Percentiles rank a stretch among this genome's conserved stretches.
These are phyloP conservation scores for Apiotrichum veenhuisii DNA, from an alignment of 1,284 basidiomycete species.

Conservation along the genomic window DNA sequence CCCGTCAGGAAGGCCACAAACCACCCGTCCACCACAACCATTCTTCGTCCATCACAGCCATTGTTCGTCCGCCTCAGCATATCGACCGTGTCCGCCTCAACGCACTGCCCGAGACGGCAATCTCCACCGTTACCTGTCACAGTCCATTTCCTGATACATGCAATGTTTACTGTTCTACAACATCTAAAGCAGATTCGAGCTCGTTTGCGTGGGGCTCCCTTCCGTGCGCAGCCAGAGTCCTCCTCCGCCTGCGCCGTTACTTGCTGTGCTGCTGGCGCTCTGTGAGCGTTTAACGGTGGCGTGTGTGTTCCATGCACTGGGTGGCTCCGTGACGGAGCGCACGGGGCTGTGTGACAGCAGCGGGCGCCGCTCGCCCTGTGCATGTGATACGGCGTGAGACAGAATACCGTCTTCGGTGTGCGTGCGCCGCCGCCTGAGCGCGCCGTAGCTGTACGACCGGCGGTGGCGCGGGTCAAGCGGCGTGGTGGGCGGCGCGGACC, in stretches of 20 bases:
- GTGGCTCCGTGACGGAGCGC: not conserved
- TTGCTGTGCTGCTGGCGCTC: not conserved
- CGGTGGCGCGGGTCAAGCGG: constrained; percentile 16
- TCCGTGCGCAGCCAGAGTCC: not conserved
- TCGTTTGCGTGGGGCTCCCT: no score
- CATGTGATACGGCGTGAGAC: no score
- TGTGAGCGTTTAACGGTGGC: not conserved
- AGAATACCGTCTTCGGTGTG: not conserved
- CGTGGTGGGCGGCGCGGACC: constrained; percentile 39
- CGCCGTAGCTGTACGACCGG: constrained; percentile 12
- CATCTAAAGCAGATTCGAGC: no score
- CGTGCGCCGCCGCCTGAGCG: not conserved
- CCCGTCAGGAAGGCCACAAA: no score
- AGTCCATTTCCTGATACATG: not conserved
- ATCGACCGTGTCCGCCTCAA: not conserved
- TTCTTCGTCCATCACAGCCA: no score
- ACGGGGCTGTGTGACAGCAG: not conserved
- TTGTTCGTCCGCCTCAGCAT: no score
- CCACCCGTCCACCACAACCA: no score
- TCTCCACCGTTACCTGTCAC: no score
- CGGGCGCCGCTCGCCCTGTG: not conserved
- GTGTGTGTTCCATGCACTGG: not conserved
- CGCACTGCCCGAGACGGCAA: no score
- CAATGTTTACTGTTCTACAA: not conserved
- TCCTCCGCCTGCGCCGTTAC: not conserved